These are phyloP conservation scores for Sphagnum tenellum DNA, from an alignment of 225 moss, liverwort and hornwort species.

Conservation along the genomic window DNA sequence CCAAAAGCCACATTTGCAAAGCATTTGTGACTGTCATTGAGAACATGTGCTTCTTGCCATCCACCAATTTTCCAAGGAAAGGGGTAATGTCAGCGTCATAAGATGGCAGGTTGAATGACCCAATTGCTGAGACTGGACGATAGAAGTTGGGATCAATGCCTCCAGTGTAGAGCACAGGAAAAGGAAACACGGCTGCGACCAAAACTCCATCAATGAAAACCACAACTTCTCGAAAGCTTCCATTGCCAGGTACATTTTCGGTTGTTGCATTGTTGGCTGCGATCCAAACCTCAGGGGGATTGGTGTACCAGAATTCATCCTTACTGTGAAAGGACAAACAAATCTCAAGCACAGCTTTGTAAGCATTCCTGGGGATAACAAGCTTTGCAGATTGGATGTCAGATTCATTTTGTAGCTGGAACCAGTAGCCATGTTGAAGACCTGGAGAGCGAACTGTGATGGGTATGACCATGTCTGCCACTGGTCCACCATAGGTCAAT, in stretches of 20 bases:
- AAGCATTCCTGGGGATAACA: constrained; percentile 47
- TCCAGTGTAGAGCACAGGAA: constrained; percentile 83
- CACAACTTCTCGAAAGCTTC: constrained; percentile 72
- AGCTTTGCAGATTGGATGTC: constrained; percentile 33
- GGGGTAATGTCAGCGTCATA: constrained; percentile 81
- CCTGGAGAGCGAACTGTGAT: constrained; percentile 27
- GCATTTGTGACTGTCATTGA: constrained; percentile 64
- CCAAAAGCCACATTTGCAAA: constrained; percentile 58
- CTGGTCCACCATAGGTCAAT: constrained; percentile 13
- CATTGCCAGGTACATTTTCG: constrained; percentile 42
- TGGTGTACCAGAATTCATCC: constrained; percentile 96
- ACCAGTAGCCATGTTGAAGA: constrained; percentile 69
- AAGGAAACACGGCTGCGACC: constrained; percentile 60
- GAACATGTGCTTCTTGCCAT: constrained; percentile 41
- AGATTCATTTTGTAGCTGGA: constrained; percentile 51
- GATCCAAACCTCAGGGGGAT: constrained; percentile 64
- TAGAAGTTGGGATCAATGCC: constrained; percentile 81
- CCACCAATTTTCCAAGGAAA: constrained; percentile 52
- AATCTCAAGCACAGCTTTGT: constrained; percentile 67
- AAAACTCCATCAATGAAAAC: constrained; percentile 52
- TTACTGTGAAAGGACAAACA: constrained; percentile 66
- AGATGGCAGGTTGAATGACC: constrained; percentile 70
- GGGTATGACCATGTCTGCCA: constrained; percentile 57
- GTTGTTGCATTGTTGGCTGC: constrained; percentile 60
- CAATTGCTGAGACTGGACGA: constrained; percentile 80